Percentiles rank a stretch among this genome's conserved stretches.
These are phyloP conservation scores for Cyberlindnera lachancei DNA, from an alignment of 805 yeast genomes.

Conservation along the genomic window DNA sequence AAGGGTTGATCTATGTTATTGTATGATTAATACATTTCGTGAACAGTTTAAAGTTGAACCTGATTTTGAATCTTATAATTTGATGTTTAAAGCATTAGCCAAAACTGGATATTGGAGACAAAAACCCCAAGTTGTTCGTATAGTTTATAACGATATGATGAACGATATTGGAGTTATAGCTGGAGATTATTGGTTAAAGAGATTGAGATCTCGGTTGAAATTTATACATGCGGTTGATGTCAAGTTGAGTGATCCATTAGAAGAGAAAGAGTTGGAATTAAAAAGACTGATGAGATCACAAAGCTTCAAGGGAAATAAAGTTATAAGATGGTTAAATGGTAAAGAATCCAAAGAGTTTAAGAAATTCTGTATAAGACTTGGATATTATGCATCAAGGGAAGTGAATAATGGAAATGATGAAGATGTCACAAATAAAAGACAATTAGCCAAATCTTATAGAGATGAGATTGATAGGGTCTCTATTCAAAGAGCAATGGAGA, in stretches of 20 bases:
- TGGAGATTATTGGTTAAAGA: constrained; percentile 22
- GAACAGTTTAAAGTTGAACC: constrained; percentile 23
- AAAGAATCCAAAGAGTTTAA: constrained; percentile 2
- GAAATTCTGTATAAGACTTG: constrained; percentile 8
- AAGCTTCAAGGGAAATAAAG: constrained; percentile 1
- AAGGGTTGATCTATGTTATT: constrained; percentile 28
- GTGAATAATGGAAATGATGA: not conserved
- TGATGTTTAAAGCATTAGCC: constrained; percentile 28
- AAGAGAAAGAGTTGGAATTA: constrained; percentile 9
- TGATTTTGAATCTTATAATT: constrained; percentile 24
- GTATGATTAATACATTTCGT: constrained; percentile 26
- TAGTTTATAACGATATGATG: constrained; percentile 20
- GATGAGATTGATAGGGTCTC: constrained; percentile 22
- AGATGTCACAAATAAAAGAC: constrained; percentile 3
- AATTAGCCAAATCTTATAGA: constrained; percentile 8
- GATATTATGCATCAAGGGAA: constrained; percentile 8
- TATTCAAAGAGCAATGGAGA: constrained; percentile 23
- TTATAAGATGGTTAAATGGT: constrained; percentile 6
- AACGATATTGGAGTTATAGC: constrained; percentile 11
- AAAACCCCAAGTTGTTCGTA: constrained; percentile 19
- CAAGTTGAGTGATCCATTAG: constrained; percentile 13
- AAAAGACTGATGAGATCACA: constrained; percentile 1
- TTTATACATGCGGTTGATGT: constrained; percentile 13
- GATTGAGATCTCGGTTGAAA: constrained; percentile 16
- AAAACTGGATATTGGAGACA: constrained; percentile 25